A percentile compares a stretch with the other conserved stretches of the same genome.
Conservation (phyloP, 352 stramenopile genomes). For the Globisporangium paroecandrum region DNA sequence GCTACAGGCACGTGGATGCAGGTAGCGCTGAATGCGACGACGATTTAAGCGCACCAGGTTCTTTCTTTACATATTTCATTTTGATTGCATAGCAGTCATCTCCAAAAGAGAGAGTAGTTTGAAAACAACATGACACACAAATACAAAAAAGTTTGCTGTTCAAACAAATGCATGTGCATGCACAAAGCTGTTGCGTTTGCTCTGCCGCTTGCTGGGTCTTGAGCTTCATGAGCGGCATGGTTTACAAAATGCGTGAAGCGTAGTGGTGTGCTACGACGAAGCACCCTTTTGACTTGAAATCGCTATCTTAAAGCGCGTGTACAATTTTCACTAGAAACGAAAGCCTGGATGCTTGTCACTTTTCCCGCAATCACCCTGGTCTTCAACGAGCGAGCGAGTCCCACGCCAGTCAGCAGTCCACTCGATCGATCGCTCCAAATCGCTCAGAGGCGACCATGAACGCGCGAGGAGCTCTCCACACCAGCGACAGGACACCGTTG, state of each 20-base stretch:
- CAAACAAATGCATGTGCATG: background rate
- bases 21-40: background rate
- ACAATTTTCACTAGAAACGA: no score
- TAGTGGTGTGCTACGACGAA: no score
- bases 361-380: no score
- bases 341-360: no score
- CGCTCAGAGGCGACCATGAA: slow-evolving; percentile 10
- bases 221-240: no score
- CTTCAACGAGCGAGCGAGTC: background rate
- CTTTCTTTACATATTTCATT: slow-evolving; percentile 5
- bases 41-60: background rate
- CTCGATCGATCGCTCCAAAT: background rate
- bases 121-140: slow-evolving; percentile 1
- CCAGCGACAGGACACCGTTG: slow-evolving; percentile 13
- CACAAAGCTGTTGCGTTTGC: no score
- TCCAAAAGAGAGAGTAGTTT: background rate
- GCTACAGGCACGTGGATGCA: slow-evolving; percentile 17
- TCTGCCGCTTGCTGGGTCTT: no score
- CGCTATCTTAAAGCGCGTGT: no score
- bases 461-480: slow-evolving; percentile 14
- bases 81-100: background rate
- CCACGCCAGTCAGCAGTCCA: background rate
- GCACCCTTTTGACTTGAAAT: no score
- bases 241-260: no score
- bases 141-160: slow-evolving; percentile 5